phyloP scores from a whole-genome alignment of 1,284 basidiomycete species.

The Ceratorhiza oryzae-sativae region DNA sequence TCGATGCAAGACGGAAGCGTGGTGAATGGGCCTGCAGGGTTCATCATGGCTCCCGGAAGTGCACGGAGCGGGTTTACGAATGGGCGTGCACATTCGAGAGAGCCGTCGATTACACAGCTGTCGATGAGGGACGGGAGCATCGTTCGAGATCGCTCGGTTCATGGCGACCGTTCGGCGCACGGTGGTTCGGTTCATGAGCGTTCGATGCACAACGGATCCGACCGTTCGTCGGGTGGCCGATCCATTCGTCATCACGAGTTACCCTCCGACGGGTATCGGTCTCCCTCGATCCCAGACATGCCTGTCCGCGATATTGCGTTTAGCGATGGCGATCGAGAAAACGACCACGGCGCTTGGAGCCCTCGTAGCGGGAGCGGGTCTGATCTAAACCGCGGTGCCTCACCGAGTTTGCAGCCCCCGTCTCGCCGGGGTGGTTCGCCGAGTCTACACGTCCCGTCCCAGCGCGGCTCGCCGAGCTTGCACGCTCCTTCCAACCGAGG shows the following conservation, averaged over 20 bases:
- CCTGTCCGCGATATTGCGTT: not conserved
- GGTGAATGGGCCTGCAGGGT: too few relatives aligned
- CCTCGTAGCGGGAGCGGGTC: not conserved
- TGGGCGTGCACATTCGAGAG: too few relatives aligned
- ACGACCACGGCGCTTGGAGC: not conserved
- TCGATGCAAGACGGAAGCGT: not conserved
- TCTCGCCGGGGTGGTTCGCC: not conserved
- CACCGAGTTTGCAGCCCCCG: not conserved
- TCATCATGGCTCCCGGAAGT: too few relatives aligned
- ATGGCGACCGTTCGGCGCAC: not conserved
- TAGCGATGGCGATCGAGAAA: slow-evolving; percentile 16
- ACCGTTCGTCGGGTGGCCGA: not conserved
- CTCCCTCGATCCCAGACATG: slow-evolving; percentile 5
- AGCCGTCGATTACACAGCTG: too few relatives aligned
- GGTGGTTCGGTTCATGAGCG: not conserved
- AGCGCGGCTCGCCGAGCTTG: too few relatives aligned
- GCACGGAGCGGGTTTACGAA: too few relatives aligned
- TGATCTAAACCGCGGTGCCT: not conserved
- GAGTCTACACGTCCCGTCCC: not conserved
- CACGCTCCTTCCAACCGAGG: not conserved
- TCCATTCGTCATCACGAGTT: not conserved
- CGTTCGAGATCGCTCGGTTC: not conserved
- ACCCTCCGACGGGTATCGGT: slow-evolving; percentile 3
- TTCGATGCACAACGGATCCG: too few relatives aligned
- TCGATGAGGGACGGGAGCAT: too few relatives aligned